Conservation (phyloP, 2,329 filamentous ascomycete species). For the Pseudonectria foliicola region DNA sequence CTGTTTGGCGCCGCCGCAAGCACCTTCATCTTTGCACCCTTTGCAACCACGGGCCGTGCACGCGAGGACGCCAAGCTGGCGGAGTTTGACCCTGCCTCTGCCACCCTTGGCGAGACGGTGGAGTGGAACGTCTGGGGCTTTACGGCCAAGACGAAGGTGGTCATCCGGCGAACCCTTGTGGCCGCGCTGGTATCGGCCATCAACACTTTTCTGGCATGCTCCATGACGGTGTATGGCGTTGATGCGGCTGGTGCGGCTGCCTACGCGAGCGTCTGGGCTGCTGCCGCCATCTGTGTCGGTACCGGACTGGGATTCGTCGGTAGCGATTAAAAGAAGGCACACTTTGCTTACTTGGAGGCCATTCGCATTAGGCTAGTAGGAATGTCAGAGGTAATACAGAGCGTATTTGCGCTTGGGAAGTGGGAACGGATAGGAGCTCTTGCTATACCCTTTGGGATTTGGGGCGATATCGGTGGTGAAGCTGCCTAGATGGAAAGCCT, state of each 20-base stretch:
- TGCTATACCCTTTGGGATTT: too few species aligned
- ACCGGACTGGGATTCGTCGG: slow-evolving; percentile 45
- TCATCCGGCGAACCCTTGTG: slow-evolving; percentile 57
- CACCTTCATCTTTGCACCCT: slow-evolving; percentile 70
- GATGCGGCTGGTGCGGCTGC: slow-evolving; percentile 61
- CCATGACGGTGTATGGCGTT: slow-evolving; percentile 61
- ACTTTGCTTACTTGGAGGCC: too few species aligned
- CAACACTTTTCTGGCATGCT: slow-evolving; percentile 57
- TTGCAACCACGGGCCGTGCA: slow-evolving; percentile 46
- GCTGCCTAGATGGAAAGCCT: too few species aligned
- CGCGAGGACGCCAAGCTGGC: slow-evolving; percentile 40
- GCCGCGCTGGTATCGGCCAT: slow-evolving; percentile 50
- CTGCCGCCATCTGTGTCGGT: slow-evolving; percentile 55
- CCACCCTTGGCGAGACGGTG: slow-evolving; percentile 63
- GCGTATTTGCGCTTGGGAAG: too few species aligned
- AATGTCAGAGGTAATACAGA: too few species aligned
- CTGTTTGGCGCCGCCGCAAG: slow-evolving; percentile 62
- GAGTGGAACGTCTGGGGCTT: slow-evolving; percentile 67
- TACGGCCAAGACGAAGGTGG: slow-evolving; percentile 52
- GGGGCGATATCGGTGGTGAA: too few species aligned
- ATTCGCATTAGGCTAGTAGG: too few species aligned
- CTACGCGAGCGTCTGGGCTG: slow-evolving; percentile 71
- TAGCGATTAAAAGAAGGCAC: slow-evolving; percentile 27
- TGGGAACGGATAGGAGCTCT: too few species aligned
- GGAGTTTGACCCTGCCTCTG: slow-evolving; percentile 56